phyloP scores from a whole-genome alignment of 2,329 filamentous ascomycete genomes.

The Alternaria sp. region DNA sequence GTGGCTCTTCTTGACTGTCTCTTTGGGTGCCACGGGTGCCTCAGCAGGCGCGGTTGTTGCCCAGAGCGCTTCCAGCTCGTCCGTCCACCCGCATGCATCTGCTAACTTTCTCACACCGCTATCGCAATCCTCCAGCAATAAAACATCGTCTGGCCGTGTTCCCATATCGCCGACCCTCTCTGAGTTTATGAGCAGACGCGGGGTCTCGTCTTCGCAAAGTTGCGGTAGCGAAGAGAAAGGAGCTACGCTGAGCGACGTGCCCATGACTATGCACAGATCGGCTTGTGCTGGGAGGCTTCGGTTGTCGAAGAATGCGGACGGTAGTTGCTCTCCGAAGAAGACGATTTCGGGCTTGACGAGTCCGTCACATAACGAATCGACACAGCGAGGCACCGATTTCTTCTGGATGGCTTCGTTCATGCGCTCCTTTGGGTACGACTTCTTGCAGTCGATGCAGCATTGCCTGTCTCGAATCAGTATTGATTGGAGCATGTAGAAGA shows the following conservation, averaged over 20 bases:
- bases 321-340: constrained; percentile 84
- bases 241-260: constrained; percentile 85
- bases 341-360: constrained; percentile 94
- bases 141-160: constrained; percentile 78
- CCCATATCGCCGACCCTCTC: constrained; percentile 83
- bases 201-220: constrained; percentile 66
- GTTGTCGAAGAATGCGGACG: constrained; percentile 68
- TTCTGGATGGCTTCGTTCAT: constrained; percentile 74
- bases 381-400: constrained; percentile 74
- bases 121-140: constrained; percentile 84
- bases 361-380: constrained; percentile 67
- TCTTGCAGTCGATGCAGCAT: constrained; percentile 87
- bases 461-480: constrained; percentile 58
- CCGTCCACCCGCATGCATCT: constrained; percentile 79
- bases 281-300: constrained; percentile 64
- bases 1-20: constrained; percentile 53
- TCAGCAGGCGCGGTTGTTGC: constrained; percentile 62
- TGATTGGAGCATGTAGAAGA: too few relatives aligned
- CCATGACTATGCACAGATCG: constrained; percentile 83
- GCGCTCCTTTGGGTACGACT: constrained; percentile 70
- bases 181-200: constrained; percentile 85
- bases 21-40: background rate
- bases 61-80: constrained; percentile 83
- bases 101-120: constrained; percentile 79
- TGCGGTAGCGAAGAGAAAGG: constrained; percentile 85